phyloP scores from a whole-genome alignment of 2,329 filamentous ascomycete species.

The Sordariomycetes sp. region DNA sequence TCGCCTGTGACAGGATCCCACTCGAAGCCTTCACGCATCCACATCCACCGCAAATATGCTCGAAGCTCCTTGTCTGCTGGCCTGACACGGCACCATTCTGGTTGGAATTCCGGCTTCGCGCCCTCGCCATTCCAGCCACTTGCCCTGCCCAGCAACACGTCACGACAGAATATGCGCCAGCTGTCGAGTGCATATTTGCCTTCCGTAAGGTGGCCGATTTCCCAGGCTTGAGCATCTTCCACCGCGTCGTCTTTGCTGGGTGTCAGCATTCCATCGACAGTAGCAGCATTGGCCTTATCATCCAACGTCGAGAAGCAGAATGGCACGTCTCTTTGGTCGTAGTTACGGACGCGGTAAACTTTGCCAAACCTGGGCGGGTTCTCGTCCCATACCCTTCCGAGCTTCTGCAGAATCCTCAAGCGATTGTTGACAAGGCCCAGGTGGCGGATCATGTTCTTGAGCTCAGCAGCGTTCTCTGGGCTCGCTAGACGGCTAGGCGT shows the following conservation, averaged over 20 bases:
- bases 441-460: slow-evolving; percentile 55
- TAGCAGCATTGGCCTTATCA: not conserved
- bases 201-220: slow-evolving; percentile 77
- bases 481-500: slow-evolving; percentile 53
- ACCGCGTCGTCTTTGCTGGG: slow-evolving; percentile 1
- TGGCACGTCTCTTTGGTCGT: slow-evolving; percentile 27
- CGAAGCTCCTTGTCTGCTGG: slow-evolving; percentile 83
- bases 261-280: not conserved
- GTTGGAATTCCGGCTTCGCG: slow-evolving; percentile 50
- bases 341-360: slow-evolving; percentile 43
- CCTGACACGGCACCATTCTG: slow-evolving; percentile 83
- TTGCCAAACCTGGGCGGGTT: slow-evolving; percentile 50
- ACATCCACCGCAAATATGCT: slow-evolving; percentile 83
- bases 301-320: too few relatives aligned
- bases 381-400: slow-evolving; percentile 61
- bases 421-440: slow-evolving; percentile 65
- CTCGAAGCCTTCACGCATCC: slow-evolving; percentile 75
- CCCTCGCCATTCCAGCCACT: slow-evolving; percentile 56
- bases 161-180: slow-evolving; percentile 90
- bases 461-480: slow-evolving; percentile 35
- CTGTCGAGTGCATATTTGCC: slow-evolving; percentile 80
- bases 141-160: slow-evolving; percentile 59
- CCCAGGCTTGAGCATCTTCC: slow-evolving; percentile 49
- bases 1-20: slow-evolving; percentile 71
- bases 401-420: slow-evolving; percentile 56